phyloP scores from a whole-genome alignment of 345 rosid genomes.

The Passiflora organensis region DNA sequence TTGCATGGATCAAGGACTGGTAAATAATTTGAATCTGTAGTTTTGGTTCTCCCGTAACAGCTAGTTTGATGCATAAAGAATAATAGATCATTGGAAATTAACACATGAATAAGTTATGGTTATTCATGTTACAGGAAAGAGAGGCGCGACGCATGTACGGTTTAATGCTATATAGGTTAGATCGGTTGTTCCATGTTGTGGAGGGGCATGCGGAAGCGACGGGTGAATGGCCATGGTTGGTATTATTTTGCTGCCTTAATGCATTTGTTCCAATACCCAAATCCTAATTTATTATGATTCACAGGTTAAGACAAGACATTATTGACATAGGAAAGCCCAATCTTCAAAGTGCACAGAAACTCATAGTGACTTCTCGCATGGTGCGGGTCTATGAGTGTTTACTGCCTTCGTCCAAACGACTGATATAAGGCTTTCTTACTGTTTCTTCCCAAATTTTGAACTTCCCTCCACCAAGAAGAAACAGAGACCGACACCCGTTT shows the following conservation, averaged over 20 bases:
- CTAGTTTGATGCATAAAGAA: neutral
- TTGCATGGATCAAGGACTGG: constrained; percentile 71
- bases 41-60: neutral
- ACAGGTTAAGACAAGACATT: constrained; percentile 82
- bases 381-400: constrained; percentile 67
- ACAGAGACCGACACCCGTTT: neutral
- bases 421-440: constrained; percentile 16
- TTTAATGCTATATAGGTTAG: constrained; percentile 62
- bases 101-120: neutral
- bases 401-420: constrained; percentile 56
- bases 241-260: constrained; percentile 2
- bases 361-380: constrained; percentile 56
- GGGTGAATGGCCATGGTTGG: constrained; percentile 86
- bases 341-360: constrained; percentile 55
- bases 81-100: neutral
- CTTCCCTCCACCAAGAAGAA: neutral
- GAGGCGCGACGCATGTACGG: constrained; percentile 78
- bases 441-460: neutral
- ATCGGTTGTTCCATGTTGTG: constrained; percentile 59
- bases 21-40: constrained; percentile 29
- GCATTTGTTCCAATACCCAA: neutral
- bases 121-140: constrained; percentile 44
- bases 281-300: neutral
- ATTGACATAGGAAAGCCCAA: constrained; percentile 65
- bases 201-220: constrained; percentile 69